These are phyloP conservation scores for Xylaria sp. DNA, from an alignment of 2,329 filamentous ascomycete genomes.

Conservation along the genomic window DNA sequence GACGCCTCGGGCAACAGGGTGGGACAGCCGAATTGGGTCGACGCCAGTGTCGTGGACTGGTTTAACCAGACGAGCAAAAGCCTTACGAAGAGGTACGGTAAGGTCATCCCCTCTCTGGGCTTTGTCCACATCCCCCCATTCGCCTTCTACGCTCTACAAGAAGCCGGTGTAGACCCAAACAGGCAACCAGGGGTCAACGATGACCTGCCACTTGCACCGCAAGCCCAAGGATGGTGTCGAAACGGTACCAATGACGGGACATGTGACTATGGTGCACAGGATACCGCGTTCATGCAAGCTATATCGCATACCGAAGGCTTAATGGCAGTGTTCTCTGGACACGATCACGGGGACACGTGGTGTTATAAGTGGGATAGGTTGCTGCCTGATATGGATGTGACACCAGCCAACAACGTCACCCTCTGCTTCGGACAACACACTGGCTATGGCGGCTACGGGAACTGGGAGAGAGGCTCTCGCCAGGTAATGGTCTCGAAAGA, in stretches of 20 bases:
- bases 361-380: constrained; percentile 60
- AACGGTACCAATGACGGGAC: constrained; percentile 53
- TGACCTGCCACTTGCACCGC: constrained; percentile 56
- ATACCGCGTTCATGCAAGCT: constrained; percentile 71
- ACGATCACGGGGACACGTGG: constrained; percentile 74
- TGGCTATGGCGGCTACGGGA: constrained; percentile 76
- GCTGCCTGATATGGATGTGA: constrained; percentile 47
- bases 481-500: constrained; percentile 63
- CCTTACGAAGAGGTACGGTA: constrained; percentile 49
- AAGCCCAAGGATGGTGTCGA: constrained; percentile 58
- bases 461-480: constrained; percentile 70
- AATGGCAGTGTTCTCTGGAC: constrained; percentile 70
- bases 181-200: constrained; percentile 59
- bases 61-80: constrained; percentile 52
- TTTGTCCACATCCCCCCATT: constrained; percentile 63
- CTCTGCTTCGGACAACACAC: constrained; percentile 72
- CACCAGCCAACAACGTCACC: constrained; percentile 53
- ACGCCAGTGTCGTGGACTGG: constrained; percentile 58
- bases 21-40: constrained; percentile 59
- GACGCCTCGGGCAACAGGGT: constrained; percentile 47
- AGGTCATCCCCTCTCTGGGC: constrained; percentile 57
- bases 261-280: constrained; percentile 61
- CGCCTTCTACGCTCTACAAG: constrained; percentile 55
- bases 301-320: constrained; percentile 65
- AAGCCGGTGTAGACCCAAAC: constrained; percentile 52